Conservation (phyloP, 352 stramenopile genomes). For the Ophiocytium majus region DNA sequence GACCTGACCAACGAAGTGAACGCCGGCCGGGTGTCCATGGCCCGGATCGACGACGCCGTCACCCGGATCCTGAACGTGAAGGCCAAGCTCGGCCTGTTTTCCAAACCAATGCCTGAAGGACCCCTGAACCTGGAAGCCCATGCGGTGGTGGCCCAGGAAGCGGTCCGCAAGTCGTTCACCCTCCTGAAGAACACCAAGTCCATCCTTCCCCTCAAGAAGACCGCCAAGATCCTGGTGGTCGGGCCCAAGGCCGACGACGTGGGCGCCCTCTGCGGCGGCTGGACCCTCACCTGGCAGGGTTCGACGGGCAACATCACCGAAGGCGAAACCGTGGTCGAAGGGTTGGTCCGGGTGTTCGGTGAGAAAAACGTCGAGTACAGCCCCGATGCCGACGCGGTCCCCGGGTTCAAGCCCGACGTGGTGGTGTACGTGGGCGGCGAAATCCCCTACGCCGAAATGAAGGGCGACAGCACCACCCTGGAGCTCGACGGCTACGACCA, state of each 20-base stretch:
- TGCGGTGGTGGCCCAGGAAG: neutral
- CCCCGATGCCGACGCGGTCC: neutral
- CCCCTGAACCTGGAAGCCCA: conserved; percentile 1
- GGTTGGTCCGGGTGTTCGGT: neutral
- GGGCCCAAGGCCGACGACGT: neutral
- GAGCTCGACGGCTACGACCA: neutral
- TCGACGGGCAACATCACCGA: conserved; percentile 11
- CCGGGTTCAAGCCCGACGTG: neutral
- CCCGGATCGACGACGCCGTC: conserved; percentile 21
- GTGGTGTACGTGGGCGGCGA: conserved; percentile 13
- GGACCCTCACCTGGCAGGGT: conserved; percentile 18
- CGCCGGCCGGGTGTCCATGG: neutral
- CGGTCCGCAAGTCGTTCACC: conserved; percentile 13
- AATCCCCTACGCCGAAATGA: conserved; percentile 18
- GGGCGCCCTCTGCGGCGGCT: conserved; percentile 19
- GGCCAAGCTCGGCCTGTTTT: conserved; percentile 26
- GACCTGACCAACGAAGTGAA: neutral
- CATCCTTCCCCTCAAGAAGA: conserved; percentile 7
- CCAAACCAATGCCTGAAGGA: neutral
- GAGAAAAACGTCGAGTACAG: neutral
- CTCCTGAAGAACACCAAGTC: conserved; percentile 17
- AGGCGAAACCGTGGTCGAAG: conserved; percentile 8
- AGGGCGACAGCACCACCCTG: conserved; percentile 7
- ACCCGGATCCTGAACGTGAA: conserved; percentile 17
- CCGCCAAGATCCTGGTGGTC: neutral